Conservation (phyloP, 2,329 filamentous ascomycete species). For the Sclerotinia nivalis region DNA sequence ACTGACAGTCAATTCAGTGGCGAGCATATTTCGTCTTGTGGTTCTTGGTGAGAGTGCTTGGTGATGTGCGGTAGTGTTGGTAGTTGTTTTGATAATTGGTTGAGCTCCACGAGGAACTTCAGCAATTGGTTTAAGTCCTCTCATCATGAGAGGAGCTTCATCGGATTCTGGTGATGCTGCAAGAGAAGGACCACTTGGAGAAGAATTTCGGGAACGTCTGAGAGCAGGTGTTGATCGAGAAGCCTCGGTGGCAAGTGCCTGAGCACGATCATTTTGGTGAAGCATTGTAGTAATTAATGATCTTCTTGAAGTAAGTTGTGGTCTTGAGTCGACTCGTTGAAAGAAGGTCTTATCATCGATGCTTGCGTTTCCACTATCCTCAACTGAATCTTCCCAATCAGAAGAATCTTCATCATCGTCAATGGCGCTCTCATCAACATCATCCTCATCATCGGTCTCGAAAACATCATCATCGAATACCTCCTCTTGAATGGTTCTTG, state of each 20-base stretch:
- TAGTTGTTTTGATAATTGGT: conserved; percentile 74
- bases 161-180: conserved; percentile 50
- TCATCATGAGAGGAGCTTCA: conserved; percentile 57
- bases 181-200: conserved; percentile 66
- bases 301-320: conserved; percentile 79
- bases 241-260: conserved; percentile 64
- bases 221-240: conserved; percentile 56
- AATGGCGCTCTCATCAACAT: conserved; percentile 80
- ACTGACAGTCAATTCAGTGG: conserved; percentile 90
- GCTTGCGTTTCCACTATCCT: conserved; percentile 81
- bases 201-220: conserved; percentile 63
- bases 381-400: conserved; percentile 66
- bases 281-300: conserved; percentile 91
- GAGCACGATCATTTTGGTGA: conserved; percentile 73
- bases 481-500: conserved; percentile 61
- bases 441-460: conserved; percentile 64
- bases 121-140: conserved; percentile 38
- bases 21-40: conserved; percentile 91
- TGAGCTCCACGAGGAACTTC: conserved; percentile 62
- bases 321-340: conserved; percentile 85
- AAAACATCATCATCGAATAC: conserved; percentile 56
- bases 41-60: conserved; percentile 86
- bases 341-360: conserved; percentile 80
- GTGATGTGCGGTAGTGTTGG: conserved; percentile 60
- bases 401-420: conserved; percentile 64